Base-by-base conservation (phyloP, 2,329 filamentous ascomycete species). In the Colletotrichum siamense region DNA sequence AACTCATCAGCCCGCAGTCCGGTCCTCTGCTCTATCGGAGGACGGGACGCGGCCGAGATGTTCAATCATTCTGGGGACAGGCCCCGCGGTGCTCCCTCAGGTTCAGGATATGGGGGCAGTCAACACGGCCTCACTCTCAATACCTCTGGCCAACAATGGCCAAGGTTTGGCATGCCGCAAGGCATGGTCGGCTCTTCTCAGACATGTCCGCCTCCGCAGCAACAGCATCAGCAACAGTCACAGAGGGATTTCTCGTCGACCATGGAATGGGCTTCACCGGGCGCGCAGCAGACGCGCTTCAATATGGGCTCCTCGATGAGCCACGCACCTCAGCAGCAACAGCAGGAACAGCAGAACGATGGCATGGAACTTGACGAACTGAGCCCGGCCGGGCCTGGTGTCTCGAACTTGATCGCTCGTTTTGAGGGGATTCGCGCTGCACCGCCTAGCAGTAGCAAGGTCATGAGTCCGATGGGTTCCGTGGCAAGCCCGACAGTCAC, bases 221-320 rank as follows among this genome's bases (percentile, higher is more conserved):
- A 76, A 49, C 78, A 61, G 36, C 69, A 69, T 26, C 55, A 74
- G 28, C 70, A 72, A 15, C 55, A 62, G 59, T 30, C 32, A 26
- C 70, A 73, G 55, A 65, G 75, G 62, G 71, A 63, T 34, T 75
- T 77, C 36, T 62, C 34, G 8, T 66, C 75, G 36, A 24, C 71
- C 34, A 87, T 87, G 85, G 85, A 87, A 77, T 87, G 85, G 85
- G 79, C 82, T 13, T 79, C 84, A 12, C 77, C 82, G 7, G 80
- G 81, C 15, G 81, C 83, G 44, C 78, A 81, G 59, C 80, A 84
- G 39, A 76, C 79, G 52, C 77, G 71, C 62, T 78, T 75, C 61
- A 73, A 79, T 63, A 32, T 55, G 7, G 69, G 69, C 10, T 26
- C 75, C 28, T 55, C 62, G 9, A 71, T 74, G 30, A 67, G 57